phyloP scores from a whole-genome alignment of 1,139 yeast species.

The Suhomyces chickasaworum region DNA sequence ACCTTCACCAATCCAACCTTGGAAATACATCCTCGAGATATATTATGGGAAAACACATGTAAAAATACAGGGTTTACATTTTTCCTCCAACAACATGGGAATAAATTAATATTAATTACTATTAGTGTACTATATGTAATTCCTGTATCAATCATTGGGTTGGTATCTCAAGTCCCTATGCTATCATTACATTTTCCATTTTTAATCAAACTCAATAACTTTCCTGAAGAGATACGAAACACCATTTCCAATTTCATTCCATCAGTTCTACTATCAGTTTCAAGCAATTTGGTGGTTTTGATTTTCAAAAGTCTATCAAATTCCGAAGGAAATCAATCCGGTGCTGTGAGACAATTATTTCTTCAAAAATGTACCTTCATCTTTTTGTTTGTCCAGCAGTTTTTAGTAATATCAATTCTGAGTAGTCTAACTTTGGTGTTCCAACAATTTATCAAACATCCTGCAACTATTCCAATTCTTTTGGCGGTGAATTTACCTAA shows the following conservation, averaged over 20 bases:
- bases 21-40: slow-evolving; percentile 59
- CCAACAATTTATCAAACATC: slow-evolving; percentile 66
- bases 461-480: slow-evolving; percentile 68
- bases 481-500: slow-evolving; percentile 78
- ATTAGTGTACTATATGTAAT: slow-evolving; percentile 63
- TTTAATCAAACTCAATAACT: slow-evolving; percentile 49
- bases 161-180: slow-evolving; percentile 65
- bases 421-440: slow-evolving; percentile 73
- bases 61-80: slow-evolving; percentile 34
- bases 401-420: slow-evolving; percentile 81
- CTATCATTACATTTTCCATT: slow-evolving; percentile 57
- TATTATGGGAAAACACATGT: slow-evolving; percentile 59
- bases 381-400: slow-evolving; percentile 78
- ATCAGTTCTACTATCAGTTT: slow-evolving; percentile 55
- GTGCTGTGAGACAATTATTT: slow-evolving; percentile 57
- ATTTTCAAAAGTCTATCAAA: slow-evolving; percentile 52
- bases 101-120: slow-evolving; percentile 44
- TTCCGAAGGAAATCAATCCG: slow-evolving; percentile 55
- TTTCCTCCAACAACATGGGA: slow-evolving; percentile 40
- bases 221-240: slow-evolving; percentile 57
- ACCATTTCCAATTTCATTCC: slow-evolving; percentile 62
- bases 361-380: slow-evolving; percentile 68
- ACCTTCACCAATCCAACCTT: slow-evolving; percentile 43
- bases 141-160: slow-evolving; percentile 72
- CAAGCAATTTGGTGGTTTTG: slow-evolving; percentile 57